These are phyloP conservation scores for Boeremia lycopersici DNA, from an alignment of 2,329 filamentous ascomycete species.

Conservation along the genomic window DNA sequence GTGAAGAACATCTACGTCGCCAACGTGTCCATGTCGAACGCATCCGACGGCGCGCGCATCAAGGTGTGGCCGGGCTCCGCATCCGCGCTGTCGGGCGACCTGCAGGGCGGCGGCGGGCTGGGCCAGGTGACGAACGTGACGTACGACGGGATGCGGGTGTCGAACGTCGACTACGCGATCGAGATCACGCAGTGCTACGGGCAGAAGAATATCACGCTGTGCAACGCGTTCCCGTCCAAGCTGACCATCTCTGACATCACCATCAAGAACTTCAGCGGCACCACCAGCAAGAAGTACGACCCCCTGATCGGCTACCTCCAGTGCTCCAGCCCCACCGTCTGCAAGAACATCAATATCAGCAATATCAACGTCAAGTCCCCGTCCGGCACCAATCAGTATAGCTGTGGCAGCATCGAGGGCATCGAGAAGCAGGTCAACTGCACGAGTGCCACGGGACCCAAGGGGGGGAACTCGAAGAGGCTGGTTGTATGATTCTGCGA, in stretches of 20 bases:
- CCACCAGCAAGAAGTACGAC: constrained; percentile 54
- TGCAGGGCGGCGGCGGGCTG: constrained; percentile 69
- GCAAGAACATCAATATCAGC: constrained; percentile 55
- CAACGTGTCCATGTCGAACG: constrained; percentile 48
- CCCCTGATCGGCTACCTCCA: constrained; percentile 53
- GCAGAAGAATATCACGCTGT: constrained; percentile 66
- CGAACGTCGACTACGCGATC: constrained; percentile 69
- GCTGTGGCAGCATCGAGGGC: constrained; percentile 51
- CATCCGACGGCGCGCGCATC: constrained; percentile 69
- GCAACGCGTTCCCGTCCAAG: constrained; percentile 62
- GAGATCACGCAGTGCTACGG: constrained; percentile 71
- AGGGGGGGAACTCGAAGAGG: constrained; percentile 28
- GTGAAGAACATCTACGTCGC: constrained; percentile 68
- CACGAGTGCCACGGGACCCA: constrained; percentile 20
- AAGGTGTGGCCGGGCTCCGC: constrained; percentile 72
- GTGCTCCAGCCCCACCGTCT: constrained; percentile 54
- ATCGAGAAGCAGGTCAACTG: constrained; percentile 42
- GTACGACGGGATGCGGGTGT: constrained; percentile 65
- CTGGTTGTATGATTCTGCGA: too few species aligned
- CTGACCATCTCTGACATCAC: constrained; percentile 62
- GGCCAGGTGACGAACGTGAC: constrained; percentile 70
- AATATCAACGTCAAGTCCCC: constrained; percentile 56
- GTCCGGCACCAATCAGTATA: constrained; percentile 50
- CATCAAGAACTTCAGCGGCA: constrained; percentile 63
- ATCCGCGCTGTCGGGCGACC: constrained; percentile 62